Conservation (phyloP, 1,139 yeast species). For the Protomyces inouyei region DNA sequence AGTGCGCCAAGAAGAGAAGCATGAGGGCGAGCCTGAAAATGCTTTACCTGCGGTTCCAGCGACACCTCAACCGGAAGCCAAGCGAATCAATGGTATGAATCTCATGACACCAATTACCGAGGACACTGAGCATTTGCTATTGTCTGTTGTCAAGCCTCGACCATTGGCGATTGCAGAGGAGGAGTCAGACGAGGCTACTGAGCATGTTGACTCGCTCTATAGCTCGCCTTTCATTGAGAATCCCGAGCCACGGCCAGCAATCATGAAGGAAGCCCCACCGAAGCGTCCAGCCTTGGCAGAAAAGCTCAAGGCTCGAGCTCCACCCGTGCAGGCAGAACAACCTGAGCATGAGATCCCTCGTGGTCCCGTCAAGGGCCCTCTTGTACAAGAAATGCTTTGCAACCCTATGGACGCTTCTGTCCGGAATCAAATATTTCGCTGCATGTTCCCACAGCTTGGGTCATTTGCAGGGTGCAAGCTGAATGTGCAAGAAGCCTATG, state of each 20-base stretch:
- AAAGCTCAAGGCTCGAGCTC: background rate
- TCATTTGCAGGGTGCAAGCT: slow-evolving; percentile 39
- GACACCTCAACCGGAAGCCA: slow-evolving; percentile 31
- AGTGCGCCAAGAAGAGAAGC: background rate
- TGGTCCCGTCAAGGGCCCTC: slow-evolving; percentile 19
- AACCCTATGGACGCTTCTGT: slow-evolving; percentile 40
- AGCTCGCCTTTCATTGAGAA: slow-evolving; percentile 34
- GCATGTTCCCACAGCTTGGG: slow-evolving; percentile 38
- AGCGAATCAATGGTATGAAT: slow-evolving; percentile 16
- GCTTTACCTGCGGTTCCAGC: slow-evolving; percentile 29
- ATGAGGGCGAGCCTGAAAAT: background rate
- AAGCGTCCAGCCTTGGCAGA: slow-evolving; percentile 2
- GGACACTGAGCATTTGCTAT: slow-evolving; percentile 36
- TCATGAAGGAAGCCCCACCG: background rate
- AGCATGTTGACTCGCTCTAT: slow-evolving; percentile 1
- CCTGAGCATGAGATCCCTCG: background rate
- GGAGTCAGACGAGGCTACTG: slow-evolving; percentile 12
- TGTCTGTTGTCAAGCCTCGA: slow-evolving; percentile 27
- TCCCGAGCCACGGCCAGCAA: slow-evolving; percentile 28
- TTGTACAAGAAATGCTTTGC: slow-evolving; percentile 31
- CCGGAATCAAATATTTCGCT: slow-evolving; percentile 35
- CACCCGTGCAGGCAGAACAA: background rate
- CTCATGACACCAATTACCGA: slow-evolving; percentile 41
- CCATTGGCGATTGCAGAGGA: slow-evolving; percentile 22
- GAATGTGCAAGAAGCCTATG: slow-evolving; percentile 37